A percentile compares a stretch with the other conserved stretches of the same genome.
Conservation (phyloP, 345 rosid species). For the Dovyalis caffra region DNA sequence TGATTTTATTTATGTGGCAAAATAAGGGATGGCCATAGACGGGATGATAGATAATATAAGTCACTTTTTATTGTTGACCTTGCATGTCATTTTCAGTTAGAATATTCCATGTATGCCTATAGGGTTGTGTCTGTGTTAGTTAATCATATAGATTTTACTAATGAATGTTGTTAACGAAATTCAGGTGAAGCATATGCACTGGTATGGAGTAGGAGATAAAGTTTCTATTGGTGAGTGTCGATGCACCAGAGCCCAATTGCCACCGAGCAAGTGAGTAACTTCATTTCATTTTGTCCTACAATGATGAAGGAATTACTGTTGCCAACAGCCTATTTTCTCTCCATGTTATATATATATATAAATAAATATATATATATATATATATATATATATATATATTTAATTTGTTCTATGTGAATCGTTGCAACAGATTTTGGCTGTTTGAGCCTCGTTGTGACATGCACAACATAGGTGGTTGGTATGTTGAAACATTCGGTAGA, state of each 20-base stretch:
- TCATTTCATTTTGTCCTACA: background rate
- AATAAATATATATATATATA: too few species aligned
- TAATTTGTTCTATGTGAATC: conserved; percentile 3
- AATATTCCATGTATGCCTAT: background rate
- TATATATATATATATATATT: too few species aligned
- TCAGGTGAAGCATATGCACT: conserved; percentile 96
- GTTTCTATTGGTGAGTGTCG: conserved; percentile 86
- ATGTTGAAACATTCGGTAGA: conserved; percentile 85
- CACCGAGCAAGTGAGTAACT: conserved; percentile 86
- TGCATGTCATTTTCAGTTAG: background rate
- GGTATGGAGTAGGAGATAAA: conserved; percentile 69
- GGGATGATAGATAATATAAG: background rate
- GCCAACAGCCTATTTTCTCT: background rate
- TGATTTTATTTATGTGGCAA: background rate
- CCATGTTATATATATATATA: too few species aligned
- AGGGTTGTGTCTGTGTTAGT: background rate
- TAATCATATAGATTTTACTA: background rate
- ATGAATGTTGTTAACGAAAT: conserved; percentile 12
- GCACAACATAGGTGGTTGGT: conserved; percentile 98
- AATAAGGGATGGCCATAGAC: background rate
- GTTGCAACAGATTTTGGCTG: conserved; percentile 78
- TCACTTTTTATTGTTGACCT: background rate
- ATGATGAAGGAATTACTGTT: background rate
- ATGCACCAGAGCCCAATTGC: conserved; percentile 79
- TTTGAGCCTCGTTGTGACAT: conserved; percentile 87